These are phyloP conservation scores for Thelonectria discophora DNA, from an alignment of 2,329 filamentous ascomycete species.

Conservation along the genomic window DNA sequence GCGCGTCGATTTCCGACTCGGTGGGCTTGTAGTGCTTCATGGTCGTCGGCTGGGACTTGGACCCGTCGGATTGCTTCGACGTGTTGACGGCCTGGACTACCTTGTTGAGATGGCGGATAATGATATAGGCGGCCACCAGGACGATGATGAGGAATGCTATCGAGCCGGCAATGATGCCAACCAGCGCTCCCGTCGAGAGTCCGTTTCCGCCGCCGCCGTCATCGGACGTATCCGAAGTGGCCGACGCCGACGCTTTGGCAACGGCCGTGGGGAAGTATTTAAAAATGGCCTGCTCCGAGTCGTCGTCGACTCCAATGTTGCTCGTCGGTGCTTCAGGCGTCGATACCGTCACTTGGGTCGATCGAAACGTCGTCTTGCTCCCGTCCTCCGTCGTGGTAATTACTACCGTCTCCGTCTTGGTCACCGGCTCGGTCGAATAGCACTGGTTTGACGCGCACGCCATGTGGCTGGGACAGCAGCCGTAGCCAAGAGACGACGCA, in stretches of 20 bases:
- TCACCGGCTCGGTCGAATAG: slow-evolving; percentile 57
- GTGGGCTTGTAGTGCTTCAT: slow-evolving; percentile 52
- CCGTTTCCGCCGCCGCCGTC: slow-evolving; percentile 41
- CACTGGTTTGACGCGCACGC: slow-evolving; percentile 59
- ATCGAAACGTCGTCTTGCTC: slow-evolving; percentile 51
- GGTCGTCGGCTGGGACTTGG: slow-evolving; percentile 45
- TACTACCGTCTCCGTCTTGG: slow-evolving; percentile 54
- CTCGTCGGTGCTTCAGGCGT: slow-evolving; percentile 50
- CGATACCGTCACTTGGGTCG: slow-evolving; percentile 50
- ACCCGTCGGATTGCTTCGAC: slow-evolving; percentile 45
- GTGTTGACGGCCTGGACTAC: slow-evolving; percentile 53
- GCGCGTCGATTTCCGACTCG: slow-evolving; percentile 54
- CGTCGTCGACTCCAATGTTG: slow-evolving; percentile 36
- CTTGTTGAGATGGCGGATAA: slow-evolving; percentile 60
- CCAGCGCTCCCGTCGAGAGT: slow-evolving; percentile 55
- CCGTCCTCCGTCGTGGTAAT: slow-evolving; percentile 57
- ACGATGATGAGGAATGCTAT: slow-evolving; percentile 59
- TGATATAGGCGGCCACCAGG: slow-evolving; percentile 56
- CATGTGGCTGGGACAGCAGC: slow-evolving; percentile 62
- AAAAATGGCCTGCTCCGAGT: slow-evolving; percentile 45
- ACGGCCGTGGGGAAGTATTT: slow-evolving; percentile 57
- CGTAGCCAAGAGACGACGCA: slow-evolving; percentile 59
- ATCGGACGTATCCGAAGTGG: slow-evolving; percentile 32
- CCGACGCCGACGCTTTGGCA: slow-evolving; percentile 49
- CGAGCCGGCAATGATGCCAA: slow-evolving; percentile 63